Conservation (phyloP, 2,329 filamentous ascomycete genomes). For the Simplicillium aogashimaense region DNA sequence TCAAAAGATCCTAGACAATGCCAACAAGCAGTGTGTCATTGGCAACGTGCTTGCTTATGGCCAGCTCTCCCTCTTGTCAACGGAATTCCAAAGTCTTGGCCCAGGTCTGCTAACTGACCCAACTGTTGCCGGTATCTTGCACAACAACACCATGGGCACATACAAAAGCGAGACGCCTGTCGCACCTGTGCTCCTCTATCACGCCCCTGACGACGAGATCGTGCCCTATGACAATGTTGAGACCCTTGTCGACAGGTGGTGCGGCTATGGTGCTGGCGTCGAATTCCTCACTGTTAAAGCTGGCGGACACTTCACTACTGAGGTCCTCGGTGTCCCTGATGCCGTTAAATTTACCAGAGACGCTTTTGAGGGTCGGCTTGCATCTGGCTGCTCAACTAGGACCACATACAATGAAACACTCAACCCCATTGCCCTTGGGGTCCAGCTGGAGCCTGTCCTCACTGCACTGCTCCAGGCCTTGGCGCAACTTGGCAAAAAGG, state of each 20-base stretch:
- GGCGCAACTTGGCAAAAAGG: slow-evolving; percentile 1
- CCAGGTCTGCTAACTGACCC: background rate
- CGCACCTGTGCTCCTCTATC: slow-evolving; percentile 4
- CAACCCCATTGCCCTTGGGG: slow-evolving; percentile 2
- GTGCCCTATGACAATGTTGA: slow-evolving; percentile 1
- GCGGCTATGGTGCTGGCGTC: slow-evolving; percentile 1
- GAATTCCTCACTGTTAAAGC: slow-evolving; percentile 1
- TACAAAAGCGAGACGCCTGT: slow-evolving; percentile 1
- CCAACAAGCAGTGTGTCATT: too few species aligned
- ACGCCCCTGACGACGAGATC: slow-evolving; percentile 4
- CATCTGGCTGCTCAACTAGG: slow-evolving; percentile 1
- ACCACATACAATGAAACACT: slow-evolving; percentile 1
- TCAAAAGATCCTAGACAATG: too few species aligned
- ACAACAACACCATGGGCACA: slow-evolving; percentile 2
- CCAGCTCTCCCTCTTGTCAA: too few species aligned
- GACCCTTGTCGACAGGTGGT: slow-evolving; percentile 1
- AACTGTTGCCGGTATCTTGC: background rate
- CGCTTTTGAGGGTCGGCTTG: slow-evolving; percentile 1
- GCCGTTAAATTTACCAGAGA: background rate
- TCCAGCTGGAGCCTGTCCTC: slow-evolving; percentile 4
- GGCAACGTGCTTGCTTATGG: too few species aligned
- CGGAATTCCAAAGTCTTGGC: slow-evolving; percentile 3
- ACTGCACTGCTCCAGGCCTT: background rate
- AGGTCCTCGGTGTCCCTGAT: slow-evolving; percentile 1
- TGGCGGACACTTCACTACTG: slow-evolving; percentile 4